Evolutionary conservation across 805 yeast genomes (phyloP).

Genomic region (Torulaspora gathmanii): DNA sequence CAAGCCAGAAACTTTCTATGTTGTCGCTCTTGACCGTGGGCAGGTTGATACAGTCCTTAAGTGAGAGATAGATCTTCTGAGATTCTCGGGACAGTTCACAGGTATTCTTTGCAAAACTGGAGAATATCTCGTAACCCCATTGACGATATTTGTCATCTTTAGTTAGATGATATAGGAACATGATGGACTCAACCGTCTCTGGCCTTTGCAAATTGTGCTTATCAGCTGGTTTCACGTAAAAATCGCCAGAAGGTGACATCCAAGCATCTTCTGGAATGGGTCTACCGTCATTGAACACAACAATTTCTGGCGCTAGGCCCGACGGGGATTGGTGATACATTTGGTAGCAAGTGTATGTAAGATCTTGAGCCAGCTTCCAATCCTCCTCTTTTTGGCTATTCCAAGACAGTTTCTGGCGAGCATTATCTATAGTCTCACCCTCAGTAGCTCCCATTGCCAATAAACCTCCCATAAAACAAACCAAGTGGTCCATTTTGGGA

Average conservation of each 20-base stretch:
- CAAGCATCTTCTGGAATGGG: constrained; percentile 27
- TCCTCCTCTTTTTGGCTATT: constrained; percentile 53
- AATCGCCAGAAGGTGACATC: constrained; percentile 46
- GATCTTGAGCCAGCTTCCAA: constrained; percentile 63
- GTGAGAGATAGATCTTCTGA: constrained; percentile 49
- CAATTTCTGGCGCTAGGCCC: constrained; percentile 87
- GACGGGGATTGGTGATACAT: constrained; percentile 74
- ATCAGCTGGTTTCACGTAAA: constrained; percentile 64
- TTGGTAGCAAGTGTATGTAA: constrained; percentile 75
- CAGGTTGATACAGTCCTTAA: constrained; percentile 57
- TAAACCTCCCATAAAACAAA: constrained; percentile 86
- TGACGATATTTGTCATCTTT: constrained; percentile 75
- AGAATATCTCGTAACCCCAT: constrained; percentile 87
- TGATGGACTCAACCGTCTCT: constrained; percentile 87
- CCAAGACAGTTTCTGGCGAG: constrained; percentile 56
- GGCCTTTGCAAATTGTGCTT: constrained; percentile 87
- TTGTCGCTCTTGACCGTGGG: constrained; percentile 60
- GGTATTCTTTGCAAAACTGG: constrained; percentile 59
- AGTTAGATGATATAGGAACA: constrained; percentile 72
- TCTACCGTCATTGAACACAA: constrained; percentile 59
- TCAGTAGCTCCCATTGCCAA: constrained; percentile 85
- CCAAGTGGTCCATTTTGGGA: constrained; percentile 86
- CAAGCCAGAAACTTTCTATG: constrained; percentile 90
- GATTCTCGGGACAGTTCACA: constrained; percentile 33
- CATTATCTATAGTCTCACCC: constrained; percentile 54